These are phyloP conservation scores for Tuber microsphaerosporum DNA, from an alignment of 495 filamentous ascomycete genomes.

Conservation along the genomic window DNA sequence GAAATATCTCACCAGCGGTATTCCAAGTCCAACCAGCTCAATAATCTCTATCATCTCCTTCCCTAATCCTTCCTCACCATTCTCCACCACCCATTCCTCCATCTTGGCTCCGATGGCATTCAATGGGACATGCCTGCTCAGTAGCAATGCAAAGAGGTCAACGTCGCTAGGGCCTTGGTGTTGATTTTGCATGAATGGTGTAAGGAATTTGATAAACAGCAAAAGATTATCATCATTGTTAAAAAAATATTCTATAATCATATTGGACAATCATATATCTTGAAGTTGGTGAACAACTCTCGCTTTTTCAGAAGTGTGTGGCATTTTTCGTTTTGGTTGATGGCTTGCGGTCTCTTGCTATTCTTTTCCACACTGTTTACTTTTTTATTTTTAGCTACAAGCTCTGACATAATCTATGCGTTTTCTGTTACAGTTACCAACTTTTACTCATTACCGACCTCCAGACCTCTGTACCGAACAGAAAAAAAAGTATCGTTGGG, in stretches of 20 bases:
- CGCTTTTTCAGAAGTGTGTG: not conserved
- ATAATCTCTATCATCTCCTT: not conserved
- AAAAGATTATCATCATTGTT: not conserved
- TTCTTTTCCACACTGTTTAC: not conserved
- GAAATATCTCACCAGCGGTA: not conserved
- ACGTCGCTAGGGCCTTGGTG: no score
- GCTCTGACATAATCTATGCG: not conserved
- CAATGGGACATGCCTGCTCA: not conserved
- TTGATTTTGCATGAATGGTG: not conserved
- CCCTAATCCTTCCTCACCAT: not conserved
- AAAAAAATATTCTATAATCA: not conserved
- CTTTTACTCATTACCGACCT: not conserved
- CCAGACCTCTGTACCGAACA: not conserved
- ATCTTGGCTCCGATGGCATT: not conserved
- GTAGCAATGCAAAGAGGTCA: not conserved
- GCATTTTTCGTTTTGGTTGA: not conserved
- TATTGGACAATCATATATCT: not conserved
- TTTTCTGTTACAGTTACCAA: not conserved
- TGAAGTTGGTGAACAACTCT: not conserved
- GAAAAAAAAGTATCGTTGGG: not conserved
- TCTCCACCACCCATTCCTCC: no score
- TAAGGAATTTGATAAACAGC: not conserved
- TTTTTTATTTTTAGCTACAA: no score
- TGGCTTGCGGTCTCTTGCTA: not conserved
- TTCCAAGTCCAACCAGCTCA: not conserved